Evolutionary conservation across 2,329 filamentous ascomycete genomes (phyloP).

Genomic region (Aureobasidium sp.): DNA sequence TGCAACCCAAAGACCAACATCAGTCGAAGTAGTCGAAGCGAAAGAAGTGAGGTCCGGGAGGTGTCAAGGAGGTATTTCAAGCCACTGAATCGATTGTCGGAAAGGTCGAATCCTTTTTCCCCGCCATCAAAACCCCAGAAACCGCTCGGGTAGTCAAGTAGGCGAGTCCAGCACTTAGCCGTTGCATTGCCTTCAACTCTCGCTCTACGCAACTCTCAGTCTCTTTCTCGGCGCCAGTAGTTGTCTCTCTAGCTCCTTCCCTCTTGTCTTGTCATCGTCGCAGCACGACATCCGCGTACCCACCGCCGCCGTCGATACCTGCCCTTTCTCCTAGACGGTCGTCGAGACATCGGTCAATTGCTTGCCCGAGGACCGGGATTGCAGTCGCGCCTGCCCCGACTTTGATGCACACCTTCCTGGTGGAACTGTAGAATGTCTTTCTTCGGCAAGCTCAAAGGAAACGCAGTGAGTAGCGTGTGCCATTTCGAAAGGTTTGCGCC

Average conservation of each 20-base stretch:
- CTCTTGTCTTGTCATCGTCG: not conserved
- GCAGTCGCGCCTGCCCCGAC: conserved; percentile 17
- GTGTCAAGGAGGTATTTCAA: not conserved
- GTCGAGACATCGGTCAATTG: not conserved
- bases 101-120: conserved; percentile 13
- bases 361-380: conserved; percentile 12
- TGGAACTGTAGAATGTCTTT: conserved; percentile 43
- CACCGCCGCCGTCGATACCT: not conserved
- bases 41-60: not conserved
- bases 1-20: not conserved
- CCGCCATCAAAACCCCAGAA: conserved; percentile 12
- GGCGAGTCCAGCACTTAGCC: conserved; percentile 11
- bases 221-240: not conserved
- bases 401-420: conserved; percentile 24
- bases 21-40: not conserved
- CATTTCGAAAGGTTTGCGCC: not conserved
- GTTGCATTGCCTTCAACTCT: conserved; percentile 12
- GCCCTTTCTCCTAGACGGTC: not conserved
- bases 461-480: conserved; percentile 34
- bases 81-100: conserved; percentile 8
- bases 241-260: not conserved
- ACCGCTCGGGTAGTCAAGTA: conserved; percentile 6
- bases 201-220: conserved; percentile 4
- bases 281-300: not conserved
- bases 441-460: conserved; percentile 48